Evolutionary conservation across 225 moss, liverwort and hornwort species (phyloP).

Genomic region (Marchantia paleacea): DNA sequence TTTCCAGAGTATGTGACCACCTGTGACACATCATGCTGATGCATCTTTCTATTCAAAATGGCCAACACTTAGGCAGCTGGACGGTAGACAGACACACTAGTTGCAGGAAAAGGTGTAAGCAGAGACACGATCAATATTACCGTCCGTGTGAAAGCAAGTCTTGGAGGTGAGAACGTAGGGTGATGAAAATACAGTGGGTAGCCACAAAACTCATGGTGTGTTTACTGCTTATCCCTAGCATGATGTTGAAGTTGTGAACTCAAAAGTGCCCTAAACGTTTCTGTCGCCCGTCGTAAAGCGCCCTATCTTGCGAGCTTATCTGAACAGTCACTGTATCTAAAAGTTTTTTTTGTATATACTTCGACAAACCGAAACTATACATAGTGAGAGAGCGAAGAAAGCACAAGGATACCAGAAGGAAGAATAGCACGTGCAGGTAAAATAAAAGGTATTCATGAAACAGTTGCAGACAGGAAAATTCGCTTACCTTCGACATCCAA

Average conservation of each 20-base stretch:
- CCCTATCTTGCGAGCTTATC: no score
- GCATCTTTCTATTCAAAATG: neutral
- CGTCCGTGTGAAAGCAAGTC: conserved; percentile 11
- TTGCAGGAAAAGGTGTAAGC: neutral
- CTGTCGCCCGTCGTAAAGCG: no score
- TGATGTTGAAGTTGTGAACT: neutral
- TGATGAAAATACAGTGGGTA: neutral
- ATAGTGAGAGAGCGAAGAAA: no score
- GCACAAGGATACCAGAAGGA: no score
- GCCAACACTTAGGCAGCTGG: neutral
- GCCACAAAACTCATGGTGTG: neutral
- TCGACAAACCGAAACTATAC: no score
- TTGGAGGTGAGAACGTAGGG: neutral
- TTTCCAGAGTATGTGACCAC: neutral
- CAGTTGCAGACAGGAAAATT: neutral
- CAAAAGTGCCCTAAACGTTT: neutral
- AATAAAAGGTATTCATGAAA: no score
- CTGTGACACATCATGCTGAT: neutral
- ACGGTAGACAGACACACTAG: neutral
- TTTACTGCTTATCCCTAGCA: neutral
- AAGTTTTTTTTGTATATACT: no score
- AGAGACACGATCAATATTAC: neutral
- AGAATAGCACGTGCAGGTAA: no score
- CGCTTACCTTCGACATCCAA: conserved; percentile 24
- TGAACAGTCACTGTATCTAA: neutral